Percentiles rank a stretch among this genome's conserved stretches.
phyloP scores from a whole-genome alignment of 768 basidiomycete species.

The Amanita fuliginea region DNA sequence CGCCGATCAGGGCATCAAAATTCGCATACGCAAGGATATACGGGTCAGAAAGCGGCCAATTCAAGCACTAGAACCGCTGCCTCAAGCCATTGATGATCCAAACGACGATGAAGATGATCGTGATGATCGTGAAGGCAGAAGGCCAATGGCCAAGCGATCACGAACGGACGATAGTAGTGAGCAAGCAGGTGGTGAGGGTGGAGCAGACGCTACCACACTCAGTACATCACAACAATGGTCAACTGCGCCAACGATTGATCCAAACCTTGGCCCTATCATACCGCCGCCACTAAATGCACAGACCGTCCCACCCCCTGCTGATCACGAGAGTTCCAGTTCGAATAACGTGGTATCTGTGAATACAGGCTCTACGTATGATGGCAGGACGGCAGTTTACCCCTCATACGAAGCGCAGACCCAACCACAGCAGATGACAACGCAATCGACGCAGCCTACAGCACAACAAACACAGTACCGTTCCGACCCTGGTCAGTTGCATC shows the following conservation, averaged over 20 bases:
- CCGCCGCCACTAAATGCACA: slow-evolving; percentile 24
- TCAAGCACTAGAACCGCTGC: slow-evolving; percentile 25
- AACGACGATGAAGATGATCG: slow-evolving; percentile 16
- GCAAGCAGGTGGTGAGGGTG: slow-evolving; percentile 9
- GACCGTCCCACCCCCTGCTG: slow-evolving; percentile 8
- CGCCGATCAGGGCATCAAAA: slow-evolving; percentile 95
- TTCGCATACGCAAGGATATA: slow-evolving; percentile 87
- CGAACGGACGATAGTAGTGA: slow-evolving; percentile 9
- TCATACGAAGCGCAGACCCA: slow-evolving; percentile 18
- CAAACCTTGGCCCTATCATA: slow-evolving; percentile 20
- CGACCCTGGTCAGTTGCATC: slow-evolving; percentile 8
- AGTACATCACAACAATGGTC: slow-evolving; percentile 14
- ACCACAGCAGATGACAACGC: slow-evolving; percentile 2
- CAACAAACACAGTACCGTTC: background rate
- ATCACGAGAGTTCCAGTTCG: background rate
- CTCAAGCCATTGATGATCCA: slow-evolving; percentile 14
- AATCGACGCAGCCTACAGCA: background rate
- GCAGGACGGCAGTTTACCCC: slow-evolving; percentile 16
- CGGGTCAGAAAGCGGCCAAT: slow-evolving; percentile 66
- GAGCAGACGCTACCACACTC: background rate
- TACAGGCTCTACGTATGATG: slow-evolving; percentile 22
- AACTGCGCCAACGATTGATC: slow-evolving; percentile 22
- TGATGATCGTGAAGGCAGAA: slow-evolving; percentile 7
- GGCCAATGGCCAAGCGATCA: slow-evolving; percentile 1
- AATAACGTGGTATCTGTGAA: slow-evolving; percentile 7